These are phyloP conservation scores for Epichloe uncinata DNA, from an alignment of 2,329 filamentous ascomycete genomes.

Conservation along the genomic window DNA sequence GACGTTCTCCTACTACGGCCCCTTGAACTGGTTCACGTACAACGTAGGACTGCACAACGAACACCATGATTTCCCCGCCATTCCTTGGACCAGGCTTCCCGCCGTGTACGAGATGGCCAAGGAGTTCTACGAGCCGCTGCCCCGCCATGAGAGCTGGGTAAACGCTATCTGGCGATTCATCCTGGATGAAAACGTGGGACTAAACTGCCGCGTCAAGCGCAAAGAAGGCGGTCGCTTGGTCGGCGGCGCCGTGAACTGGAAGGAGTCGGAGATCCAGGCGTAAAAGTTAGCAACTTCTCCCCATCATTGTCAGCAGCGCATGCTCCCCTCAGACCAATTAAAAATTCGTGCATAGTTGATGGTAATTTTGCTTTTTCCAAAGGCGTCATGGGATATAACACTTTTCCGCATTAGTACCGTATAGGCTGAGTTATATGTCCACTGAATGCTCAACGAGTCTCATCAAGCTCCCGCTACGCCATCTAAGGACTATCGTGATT, in stretches of 20 bases:
- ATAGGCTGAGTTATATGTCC: no score
- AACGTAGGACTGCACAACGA: constrained; percentile 98
- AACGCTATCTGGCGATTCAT: constrained; percentile 95
- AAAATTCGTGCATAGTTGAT: not conserved
- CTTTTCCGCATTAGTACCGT: no score
- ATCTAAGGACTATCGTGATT: no score
- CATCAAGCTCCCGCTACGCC: no score
- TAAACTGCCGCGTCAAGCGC: constrained; percentile 88
- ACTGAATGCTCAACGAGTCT: no score
- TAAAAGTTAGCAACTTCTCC: constrained; percentile 19
- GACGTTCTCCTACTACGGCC: constrained; percentile 94
- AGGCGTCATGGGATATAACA: no score
- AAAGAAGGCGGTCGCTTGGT: constrained; percentile 58
- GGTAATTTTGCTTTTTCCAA: no score
- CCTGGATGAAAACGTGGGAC: constrained; percentile 73
- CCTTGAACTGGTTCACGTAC: constrained; percentile 84
- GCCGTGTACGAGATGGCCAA: constrained; percentile 64
- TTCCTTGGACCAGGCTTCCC: constrained; percentile 84
- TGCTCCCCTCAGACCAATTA: no score
- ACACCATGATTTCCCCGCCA: constrained; percentile 95
- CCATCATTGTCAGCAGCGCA: no score
- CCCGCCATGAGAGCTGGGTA: constrained; percentile 79
- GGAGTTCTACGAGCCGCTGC: constrained; percentile 86
- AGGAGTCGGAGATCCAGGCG: constrained; percentile 54
- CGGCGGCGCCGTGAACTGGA: constrained; percentile 43